Evolutionary conservation across 176 grass and related monocot genomes (phyloP), one percentile per base, ranked within the genome.

Genomic region (Ananas comosus): DNA sequence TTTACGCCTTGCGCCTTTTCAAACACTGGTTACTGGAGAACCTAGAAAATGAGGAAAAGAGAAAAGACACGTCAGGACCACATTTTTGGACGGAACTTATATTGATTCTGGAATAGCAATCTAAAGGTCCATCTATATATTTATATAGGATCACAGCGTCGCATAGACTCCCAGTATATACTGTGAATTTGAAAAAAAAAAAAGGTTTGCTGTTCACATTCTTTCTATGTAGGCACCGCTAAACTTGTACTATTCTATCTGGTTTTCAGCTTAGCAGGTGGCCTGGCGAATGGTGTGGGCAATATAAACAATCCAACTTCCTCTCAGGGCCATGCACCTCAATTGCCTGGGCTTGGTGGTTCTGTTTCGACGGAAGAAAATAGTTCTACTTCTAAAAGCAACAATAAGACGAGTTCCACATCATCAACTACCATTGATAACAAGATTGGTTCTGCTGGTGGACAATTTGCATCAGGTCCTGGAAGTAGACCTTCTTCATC

Each of bases 191-290:
- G 33, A 7, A 7, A 7, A 42, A 42, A 33, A 33, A 7, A 42
- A 5, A 5, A 5, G 16, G 2, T 13, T 56, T 56, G 52, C 52
- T 10, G 21, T 7, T 19, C 21, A 61, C 56, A 61, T 61, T 19
- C 13, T 59, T 59, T 6, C 13, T 17, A 59, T 2, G 14, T 51
- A 64, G 12, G 64, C 18, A 52, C 12, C 65, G 50, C 65, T 79
- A 70, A 83, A 21, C 10, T 61, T 17, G 13, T 21, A 7, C 57
- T 54, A 63, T 13, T 74, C 72, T 49, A 61, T 23, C 17, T 63
- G 18, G 11, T 70, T 75, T 79, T 50, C 81, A 88, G 81, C 76
- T 74, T 49, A 49, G 69, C 78, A 74, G 78, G 65, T 81, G 78
- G 67, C 17, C 25, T 81, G 66, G 72, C 77, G 28, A 88, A 78